Evolutionary conservation across 2,329 filamentous ascomycete species (phyloP).

Genomic region (Hypoxylon sp.): DNA sequence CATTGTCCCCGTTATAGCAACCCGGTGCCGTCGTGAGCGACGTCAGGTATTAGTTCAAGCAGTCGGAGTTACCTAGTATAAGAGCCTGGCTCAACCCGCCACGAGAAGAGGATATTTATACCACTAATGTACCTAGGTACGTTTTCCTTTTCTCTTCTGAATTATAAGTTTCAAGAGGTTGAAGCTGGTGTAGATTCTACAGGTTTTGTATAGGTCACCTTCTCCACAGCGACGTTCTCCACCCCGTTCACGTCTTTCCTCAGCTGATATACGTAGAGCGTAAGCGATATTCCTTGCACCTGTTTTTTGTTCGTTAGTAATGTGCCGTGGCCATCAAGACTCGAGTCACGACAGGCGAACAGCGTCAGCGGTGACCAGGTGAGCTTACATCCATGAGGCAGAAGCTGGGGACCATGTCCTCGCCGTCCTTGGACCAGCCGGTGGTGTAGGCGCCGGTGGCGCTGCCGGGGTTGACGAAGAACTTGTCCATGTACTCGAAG

Average conservation of each 20-base stretch:
- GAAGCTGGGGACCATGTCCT: slow-evolving; percentile 87
- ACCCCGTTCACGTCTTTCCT: slow-evolving; percentile 78
- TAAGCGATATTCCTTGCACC: slow-evolving; percentile 96
- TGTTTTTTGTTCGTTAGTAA: slow-evolving; percentile 49
- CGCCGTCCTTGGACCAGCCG: slow-evolving; percentile 64
- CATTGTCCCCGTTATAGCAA: slow-evolving; percentile 5
- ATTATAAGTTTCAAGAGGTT: slow-evolving; percentile 52
- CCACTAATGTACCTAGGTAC: slow-evolving; percentile 22
- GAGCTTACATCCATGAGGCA: slow-evolving; percentile 97
- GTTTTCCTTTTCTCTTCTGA: slow-evolving; percentile 15
- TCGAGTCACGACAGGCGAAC: neutral
- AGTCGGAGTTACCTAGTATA: neutral
- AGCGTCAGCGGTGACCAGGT: too few species aligned
- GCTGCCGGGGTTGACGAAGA: slow-evolving; percentile 74
- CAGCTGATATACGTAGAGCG: slow-evolving; percentile 91
- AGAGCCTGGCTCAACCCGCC: slow-evolving; percentile 1
- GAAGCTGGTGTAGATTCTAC: slow-evolving; percentile 62
- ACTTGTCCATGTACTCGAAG: slow-evolving; percentile 78
- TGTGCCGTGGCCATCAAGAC: too few species aligned
- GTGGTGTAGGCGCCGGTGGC: slow-evolving; percentile 70
- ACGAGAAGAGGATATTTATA: slow-evolving; percentile 11
- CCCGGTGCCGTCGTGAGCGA: neutral
- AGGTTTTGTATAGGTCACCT: slow-evolving; percentile 85
- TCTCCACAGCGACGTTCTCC: slow-evolving; percentile 83
- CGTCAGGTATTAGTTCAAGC: neutral